Base-by-base conservation (phyloP, 2,329 filamentous ascomycete species). In the Fusarium concolor region DNA sequence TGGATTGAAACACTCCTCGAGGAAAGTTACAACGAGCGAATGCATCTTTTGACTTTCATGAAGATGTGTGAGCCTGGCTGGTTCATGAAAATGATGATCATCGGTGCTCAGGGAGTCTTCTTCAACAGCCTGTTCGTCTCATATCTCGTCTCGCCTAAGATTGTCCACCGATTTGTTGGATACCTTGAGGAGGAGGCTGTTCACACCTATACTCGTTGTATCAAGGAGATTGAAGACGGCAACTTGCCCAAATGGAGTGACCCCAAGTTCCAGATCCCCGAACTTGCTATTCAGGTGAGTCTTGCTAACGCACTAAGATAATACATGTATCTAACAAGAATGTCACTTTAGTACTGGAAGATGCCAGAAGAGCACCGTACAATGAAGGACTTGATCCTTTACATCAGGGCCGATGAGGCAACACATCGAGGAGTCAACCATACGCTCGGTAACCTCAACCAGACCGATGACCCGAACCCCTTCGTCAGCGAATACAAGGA, bases 131-230 rank as follows among this genome's bases (percentile, higher is more conserved):
- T 98, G 77, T 98, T 99, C 85, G 62, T 97, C 65, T 86, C 91
- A 45, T 98, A 98, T 80, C 89, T 99, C 33, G 75, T 97, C 62
- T 93, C 91, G 2, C 95, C 96, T 9, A 89, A 90, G 64, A 95
- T 93, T 67, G 95, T 92, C 75, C 96, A 99, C 79, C 91, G 96
- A 43, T 98, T 99, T 79, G 94, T 98, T 53, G 96, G 94, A 3
- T 98, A 98, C 74, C 88, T 99, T 14, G 96, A 99, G 79, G 96
- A 99, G 78, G 96, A 99, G 79, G 96, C 96, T 10, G 95, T 98
- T 2, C 87, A 97, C 76, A 99, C 96, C 0, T 99, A 99, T 82
- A 96, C 93, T 1, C 89, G 94, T 49, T 92, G 93, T 63, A 92
- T 98, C 73, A 84, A 89, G 70, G 96, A 98, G 75, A 87, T 99